Conservation (phyloP, 257 asterid species). For the Solanum sejunctum region DNA sequence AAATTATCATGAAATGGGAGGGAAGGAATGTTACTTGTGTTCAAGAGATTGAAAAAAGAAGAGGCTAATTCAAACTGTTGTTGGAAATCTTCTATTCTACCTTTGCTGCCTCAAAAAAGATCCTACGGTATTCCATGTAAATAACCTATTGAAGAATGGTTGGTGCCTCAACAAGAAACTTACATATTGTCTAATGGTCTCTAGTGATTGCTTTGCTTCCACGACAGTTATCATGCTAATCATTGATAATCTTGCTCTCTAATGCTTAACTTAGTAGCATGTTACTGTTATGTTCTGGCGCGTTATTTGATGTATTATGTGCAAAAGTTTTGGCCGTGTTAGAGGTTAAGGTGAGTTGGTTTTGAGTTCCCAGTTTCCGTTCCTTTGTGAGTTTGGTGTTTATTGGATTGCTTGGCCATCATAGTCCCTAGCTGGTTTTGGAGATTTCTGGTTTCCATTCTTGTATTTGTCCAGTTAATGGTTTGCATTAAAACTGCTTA, state of each 20-base stretch:
- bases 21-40: not conserved
- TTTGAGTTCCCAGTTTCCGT: not conserved
- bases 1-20: not conserved
- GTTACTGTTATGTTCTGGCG: not conserved
- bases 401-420: not conserved
- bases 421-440: not conserved
- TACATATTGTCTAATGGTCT: not conserved
- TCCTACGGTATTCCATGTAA: not conserved
- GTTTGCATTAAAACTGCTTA: not conserved
- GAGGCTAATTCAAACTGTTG: not conserved
- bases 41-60: not conserved
- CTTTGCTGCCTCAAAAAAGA: not conserved
- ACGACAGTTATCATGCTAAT: not conserved
- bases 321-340: not conserved
- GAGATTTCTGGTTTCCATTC: not conserved
- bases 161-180: not conserved
- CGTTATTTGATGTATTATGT: not conserved
- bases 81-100: not conserved
- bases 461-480: not conserved
- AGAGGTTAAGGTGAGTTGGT: not conserved
- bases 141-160: not conserved
- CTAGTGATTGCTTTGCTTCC: not conserved
- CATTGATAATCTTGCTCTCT: not conserved
- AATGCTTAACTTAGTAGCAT: not conserved
- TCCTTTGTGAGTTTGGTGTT: not conserved